phyloP scores from a whole-genome alignment of 2,329 filamentous ascomycete genomes.

The Xylaria multiplex region DNA sequence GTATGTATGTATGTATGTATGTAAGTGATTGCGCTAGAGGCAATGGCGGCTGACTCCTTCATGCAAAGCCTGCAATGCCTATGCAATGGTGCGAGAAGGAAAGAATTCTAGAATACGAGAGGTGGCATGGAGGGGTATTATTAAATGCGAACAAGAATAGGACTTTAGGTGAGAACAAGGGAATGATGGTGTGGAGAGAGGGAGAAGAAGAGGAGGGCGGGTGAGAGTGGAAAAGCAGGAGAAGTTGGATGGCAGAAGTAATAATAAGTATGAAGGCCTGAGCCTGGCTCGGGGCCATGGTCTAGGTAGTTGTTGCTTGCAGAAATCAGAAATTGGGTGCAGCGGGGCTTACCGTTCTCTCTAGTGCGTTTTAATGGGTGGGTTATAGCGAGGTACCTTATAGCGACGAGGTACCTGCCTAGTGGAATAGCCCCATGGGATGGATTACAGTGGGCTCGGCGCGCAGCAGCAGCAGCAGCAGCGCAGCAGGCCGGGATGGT shows the following conservation, averaged over 20 bases:
- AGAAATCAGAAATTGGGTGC: constrained; percentile 28
- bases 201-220: constrained; percentile 28
- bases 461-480: constrained; percentile 21
- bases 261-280: constrained; percentile 33
- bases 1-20: too few species aligned
- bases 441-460: constrained; percentile 29
- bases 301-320: constrained; percentile 16
- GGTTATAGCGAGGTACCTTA: constrained; percentile 24
- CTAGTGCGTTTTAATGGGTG: constrained; percentile 11
- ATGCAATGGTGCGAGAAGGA: constrained; percentile 17
- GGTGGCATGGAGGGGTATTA: constrained; percentile 13
- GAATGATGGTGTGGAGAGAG: constrained; percentile 22
- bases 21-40: not conserved
- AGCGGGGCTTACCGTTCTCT: constrained; percentile 31
- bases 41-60: not conserved
- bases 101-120: constrained; percentile 2
- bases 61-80: not conserved
- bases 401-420: not conserved
- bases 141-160: constrained; percentile 5
- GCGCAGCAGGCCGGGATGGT: constrained; percentile 28
- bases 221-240: constrained; percentile 26
- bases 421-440: constrained; percentile 17
- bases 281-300: constrained; percentile 21
- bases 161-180: constrained; percentile 17
- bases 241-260: constrained; percentile 29